Base-by-base conservation (phyloP, 2,329 filamentous ascomycete species). In the Trichoderma sp. region DNA sequence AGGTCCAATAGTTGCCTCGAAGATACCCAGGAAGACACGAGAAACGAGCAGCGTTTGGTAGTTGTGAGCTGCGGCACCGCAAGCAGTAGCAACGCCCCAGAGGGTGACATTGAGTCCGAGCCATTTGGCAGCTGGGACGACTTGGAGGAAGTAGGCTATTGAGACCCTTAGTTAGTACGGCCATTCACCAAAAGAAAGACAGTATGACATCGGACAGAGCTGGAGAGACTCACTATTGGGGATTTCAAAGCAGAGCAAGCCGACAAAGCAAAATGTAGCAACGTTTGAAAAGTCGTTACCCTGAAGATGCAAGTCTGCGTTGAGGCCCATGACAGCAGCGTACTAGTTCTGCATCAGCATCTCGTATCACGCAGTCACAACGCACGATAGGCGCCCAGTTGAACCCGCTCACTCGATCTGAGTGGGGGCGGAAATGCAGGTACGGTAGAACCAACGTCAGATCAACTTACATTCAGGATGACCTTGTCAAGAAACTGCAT, bases 401-500 rank as follows among this genome's bases (percentile, higher is more conserved):
- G 43, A 60, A 51, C n/a, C 43, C 67, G 26, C 30, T 51, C 67
- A 14, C 39, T 70, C 57, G 36, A 51, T 53, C 57, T 53, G 67
- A 32, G 67, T 61, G 39, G 67, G 57, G 67, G 66, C 36, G 5
- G 57, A 24, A n/a, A 61, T 57, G 57, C 65, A 69, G 53, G 56
- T 68, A 60, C 51, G 7, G 6, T 30, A 7, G 39, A 43, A 63
- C n/a, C 26, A 30, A 57, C 57, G 34, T 15, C 9, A 53, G 32
- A 57, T 30, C n/a, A 26, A 68, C 86, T 77, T 66, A 89, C 88
- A 75, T 91, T 91, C 58, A 90, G 84, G 32, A 88, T 84, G 73
- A 90, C 86, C 80, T 91, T 91, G 81, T 91, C 89, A 58, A 90
- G 81, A 74, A 90, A 90, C 76, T 90, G 88, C 80, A 90, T 83